These are phyloP conservation scores for Tarenaya hassleriana DNA, from an alignment of 345 rosid genomes.

Conservation along the genomic window DNA sequence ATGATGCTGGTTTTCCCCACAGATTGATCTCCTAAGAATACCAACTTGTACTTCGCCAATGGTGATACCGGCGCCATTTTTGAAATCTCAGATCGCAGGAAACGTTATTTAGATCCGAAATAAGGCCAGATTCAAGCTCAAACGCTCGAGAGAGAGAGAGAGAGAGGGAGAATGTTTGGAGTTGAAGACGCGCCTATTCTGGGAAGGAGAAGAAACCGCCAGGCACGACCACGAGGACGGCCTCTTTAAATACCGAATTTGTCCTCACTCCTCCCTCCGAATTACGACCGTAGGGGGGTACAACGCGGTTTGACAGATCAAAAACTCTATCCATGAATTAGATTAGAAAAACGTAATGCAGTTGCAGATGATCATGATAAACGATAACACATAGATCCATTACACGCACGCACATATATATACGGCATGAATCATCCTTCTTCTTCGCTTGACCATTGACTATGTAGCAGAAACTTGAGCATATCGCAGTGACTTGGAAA, in stretches of 20 bases:
- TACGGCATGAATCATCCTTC: no score
- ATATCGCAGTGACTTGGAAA: no score
- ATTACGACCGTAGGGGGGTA: no score
- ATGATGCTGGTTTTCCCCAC: slow-evolving; percentile 90
- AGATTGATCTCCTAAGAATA: slow-evolving; percentile 82
- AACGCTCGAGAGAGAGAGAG: slow-evolving; percentile 2
- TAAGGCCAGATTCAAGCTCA: no score
- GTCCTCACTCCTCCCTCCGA: slow-evolving; percentile 2
- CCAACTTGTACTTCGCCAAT: slow-evolving; percentile 70
- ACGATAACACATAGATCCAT: no score
- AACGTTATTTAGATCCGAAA: neutral
- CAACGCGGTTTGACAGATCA: no score
- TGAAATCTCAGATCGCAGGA: neutral
- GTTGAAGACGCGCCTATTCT: slow-evolving; percentile 16
- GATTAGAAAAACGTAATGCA: no score
- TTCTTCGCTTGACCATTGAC: no score
- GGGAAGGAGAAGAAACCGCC: slow-evolving; percentile 17
- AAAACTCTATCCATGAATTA: no score
- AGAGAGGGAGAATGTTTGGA: neutral
- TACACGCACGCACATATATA: no score
- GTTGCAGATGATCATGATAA: no score
- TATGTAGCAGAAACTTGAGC: no score
- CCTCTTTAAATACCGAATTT: neutral
- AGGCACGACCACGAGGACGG: slow-evolving; percentile 16
- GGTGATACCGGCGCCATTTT: slow-evolving; percentile 67